A percentile compares a stretch with the other conserved stretches of the same genome.
Conservation (phyloP, 139 green algal species). For the Mesotaenium endlicherianum region DNA sequence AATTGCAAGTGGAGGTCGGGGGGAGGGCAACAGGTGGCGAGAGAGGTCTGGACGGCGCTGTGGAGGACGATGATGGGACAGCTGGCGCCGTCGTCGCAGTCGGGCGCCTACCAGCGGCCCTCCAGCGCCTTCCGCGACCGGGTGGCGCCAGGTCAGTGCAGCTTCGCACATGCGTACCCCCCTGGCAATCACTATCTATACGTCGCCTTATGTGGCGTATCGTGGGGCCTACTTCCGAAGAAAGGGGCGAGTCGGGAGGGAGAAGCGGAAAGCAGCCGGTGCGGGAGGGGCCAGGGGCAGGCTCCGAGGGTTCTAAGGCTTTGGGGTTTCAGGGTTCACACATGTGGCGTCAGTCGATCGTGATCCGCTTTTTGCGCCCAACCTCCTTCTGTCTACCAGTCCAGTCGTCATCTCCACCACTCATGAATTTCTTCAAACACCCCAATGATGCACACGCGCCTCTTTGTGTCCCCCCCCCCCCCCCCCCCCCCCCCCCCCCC, state of each 20-base stretch:
- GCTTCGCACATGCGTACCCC: no score
- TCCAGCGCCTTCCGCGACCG: slow-evolving; percentile 65
- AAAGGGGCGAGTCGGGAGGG: no score
- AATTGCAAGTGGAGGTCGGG: no score
- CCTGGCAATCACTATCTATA: no score
- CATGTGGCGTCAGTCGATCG: background rate
- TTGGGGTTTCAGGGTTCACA: background rate
- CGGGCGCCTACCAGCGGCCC: slow-evolving; percentile 74
- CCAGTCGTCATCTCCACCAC: no score
- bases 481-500: background rate
- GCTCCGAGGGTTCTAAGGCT: background rate
- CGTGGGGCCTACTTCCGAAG: no score
- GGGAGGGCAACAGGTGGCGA: slow-evolving; percentile 11
- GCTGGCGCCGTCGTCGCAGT: slow-evolving; percentile 77
- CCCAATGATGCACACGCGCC: background rate
- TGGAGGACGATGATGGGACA: slow-evolving; percentile 67
- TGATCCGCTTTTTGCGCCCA: no score
- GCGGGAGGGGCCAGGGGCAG: background rate
- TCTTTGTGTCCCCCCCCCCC: background rate
- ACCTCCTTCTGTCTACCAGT: background rate
- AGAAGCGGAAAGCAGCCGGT: no score
- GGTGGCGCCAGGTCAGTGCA: no score
- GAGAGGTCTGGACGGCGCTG: background rate
- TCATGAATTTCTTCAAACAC: no score
- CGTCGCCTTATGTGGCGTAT: no score